phyloP scores from a whole-genome alignment of 345 rosid species.

The Eucalyptus cladocalyx region DNA sequence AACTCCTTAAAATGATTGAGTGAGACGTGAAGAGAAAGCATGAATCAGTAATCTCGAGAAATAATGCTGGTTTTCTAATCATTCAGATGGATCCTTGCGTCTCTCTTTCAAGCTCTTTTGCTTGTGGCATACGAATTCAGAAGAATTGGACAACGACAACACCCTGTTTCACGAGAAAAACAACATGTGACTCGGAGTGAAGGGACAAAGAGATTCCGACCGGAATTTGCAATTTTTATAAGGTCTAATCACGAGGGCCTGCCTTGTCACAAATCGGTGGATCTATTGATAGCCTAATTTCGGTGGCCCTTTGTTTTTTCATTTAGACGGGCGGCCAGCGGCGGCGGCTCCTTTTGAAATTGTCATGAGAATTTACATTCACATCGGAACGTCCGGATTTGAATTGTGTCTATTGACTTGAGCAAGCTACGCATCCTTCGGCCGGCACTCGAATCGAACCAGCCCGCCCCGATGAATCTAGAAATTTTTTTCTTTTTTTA shows the following conservation, averaged over 20 bases:
- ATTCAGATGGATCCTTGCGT: background rate
- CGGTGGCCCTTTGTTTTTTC: background rate
- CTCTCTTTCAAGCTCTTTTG: background rate
- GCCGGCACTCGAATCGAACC: background rate
- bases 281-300: background rate
- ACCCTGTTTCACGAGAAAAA: background rate
- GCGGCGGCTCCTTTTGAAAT: background rate
- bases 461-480: rapidly evolving
- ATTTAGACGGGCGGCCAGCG: background rate
- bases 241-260: background rate
- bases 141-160: background rate
- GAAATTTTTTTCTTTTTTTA: background rate
- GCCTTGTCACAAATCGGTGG: background rate
- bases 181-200: background rate
- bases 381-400: background rate
- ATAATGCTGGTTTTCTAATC: background rate
- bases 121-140: background rate
- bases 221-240: background rate
- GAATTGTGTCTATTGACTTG: rapidly evolving
- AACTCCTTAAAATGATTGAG: background rate
- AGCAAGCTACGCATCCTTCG: background rate
- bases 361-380: background rate
- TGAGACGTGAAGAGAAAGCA: background rate
- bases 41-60: background rate
- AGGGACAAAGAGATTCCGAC: background rate